Percentiles rank a stretch among this genome's conserved stretches.
Evolutionary conservation across 352 stramenopile genomes (phyloP).

Genomic region (Pythium phragmitis): DNA sequence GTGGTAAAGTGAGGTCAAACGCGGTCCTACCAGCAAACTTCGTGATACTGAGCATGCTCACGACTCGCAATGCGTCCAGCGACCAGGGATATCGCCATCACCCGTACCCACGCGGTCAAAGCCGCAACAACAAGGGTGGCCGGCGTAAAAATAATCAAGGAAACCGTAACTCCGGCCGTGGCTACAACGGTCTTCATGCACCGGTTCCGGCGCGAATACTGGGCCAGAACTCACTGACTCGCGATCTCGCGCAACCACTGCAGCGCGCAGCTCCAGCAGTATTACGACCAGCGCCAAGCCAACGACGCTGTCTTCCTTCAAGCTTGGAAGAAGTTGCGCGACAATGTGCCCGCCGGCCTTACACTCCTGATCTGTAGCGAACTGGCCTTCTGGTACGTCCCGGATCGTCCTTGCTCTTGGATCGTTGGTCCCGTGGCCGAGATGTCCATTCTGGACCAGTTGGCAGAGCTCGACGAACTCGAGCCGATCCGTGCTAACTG

Average conservation of each 20-base stretch:
- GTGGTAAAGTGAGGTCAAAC: neutral
- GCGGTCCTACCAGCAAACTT: neutral
- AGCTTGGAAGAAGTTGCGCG: neutral
- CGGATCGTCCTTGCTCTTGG: neutral
- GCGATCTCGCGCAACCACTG: neutral
- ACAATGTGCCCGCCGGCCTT: neutral
- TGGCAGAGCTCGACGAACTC: neutral
- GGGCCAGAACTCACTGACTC: neutral
- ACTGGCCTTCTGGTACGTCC: slow-evolving; percentile 4
- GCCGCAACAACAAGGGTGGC: slow-evolving; percentile 11
- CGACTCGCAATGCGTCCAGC: neutral
- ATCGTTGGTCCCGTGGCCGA: neutral
- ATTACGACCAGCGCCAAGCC: neutral
- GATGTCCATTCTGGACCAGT: neutral
- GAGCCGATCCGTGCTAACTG: slow-evolving; percentile 15
- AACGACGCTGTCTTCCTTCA: neutral
- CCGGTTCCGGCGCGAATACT: too few species aligned
- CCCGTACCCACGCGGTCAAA: neutral
- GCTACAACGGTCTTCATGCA: too few species aligned
- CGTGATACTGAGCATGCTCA: neutral
- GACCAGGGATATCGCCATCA: neutral
- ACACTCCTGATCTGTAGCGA: neutral
- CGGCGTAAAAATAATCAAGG: neutral
- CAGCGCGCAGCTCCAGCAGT: neutral
- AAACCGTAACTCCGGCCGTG: neutral